These are phyloP conservation scores for Hericium rajendrae DNA, from an alignment of 768 basidiomycete species.

Conservation along the genomic window DNA sequence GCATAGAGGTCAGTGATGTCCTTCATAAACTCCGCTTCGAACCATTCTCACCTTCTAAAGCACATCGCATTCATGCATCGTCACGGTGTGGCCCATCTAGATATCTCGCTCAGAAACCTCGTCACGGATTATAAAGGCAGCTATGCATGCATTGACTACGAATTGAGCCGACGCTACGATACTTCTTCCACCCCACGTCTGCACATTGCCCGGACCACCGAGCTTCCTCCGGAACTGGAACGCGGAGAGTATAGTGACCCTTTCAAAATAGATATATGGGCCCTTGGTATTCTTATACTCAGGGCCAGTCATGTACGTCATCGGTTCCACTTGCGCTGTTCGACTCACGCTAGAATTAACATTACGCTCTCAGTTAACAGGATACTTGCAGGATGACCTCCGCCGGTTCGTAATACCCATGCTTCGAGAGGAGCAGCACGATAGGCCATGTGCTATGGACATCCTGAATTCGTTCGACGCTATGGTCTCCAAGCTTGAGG, in stretches of 20 bases:
- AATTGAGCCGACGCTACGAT: conserved; percentile 50
- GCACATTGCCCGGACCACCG: conserved; percentile 44
- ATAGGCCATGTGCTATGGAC: neutral
- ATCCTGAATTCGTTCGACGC: neutral
- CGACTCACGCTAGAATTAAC: neutral
- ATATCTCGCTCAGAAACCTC: conserved; percentile 53
- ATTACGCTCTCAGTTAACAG: neutral
- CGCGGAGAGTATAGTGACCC: conserved; percentile 40
- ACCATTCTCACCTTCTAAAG: conserved; percentile 24
- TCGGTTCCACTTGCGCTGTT: neutral
- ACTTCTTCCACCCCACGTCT: conserved; percentile 28
- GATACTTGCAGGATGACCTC: neutral
- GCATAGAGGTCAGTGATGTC: conserved; percentile 45
- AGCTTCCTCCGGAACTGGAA: conserved; percentile 64
- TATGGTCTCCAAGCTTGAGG: neutral
- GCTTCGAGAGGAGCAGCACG: neutral
- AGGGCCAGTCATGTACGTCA: conserved; percentile 49
- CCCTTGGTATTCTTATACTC: conserved; percentile 53
- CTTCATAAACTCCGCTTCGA: neutral
- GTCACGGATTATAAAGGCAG: conserved; percentile 54
- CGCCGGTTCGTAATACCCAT: neutral
- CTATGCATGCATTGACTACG: conserved; percentile 71
- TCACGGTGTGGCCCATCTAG: conserved; percentile 56
- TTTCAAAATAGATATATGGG: conserved; percentile 70
- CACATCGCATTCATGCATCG: conserved; percentile 65